Percentiles rank a stretch among this genome's conserved stretches.
These are phyloP conservation scores for Penicillium sp. DNA, from an alignment of 2,329 filamentous ascomycete genomes.

Conservation along the genomic window DNA sequence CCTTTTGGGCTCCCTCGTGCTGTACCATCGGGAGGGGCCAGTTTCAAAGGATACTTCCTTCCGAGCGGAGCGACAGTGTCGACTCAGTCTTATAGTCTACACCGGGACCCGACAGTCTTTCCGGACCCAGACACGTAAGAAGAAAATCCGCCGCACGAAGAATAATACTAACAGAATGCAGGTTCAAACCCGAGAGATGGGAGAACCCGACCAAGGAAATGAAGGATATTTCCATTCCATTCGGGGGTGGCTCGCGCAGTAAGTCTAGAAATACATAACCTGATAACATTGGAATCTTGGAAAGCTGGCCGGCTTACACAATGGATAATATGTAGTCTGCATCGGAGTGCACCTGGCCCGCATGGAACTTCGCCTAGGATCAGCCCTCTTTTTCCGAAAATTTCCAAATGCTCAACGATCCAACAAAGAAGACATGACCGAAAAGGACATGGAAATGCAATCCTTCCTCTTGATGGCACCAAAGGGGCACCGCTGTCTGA, in stretches of 20 bases:
- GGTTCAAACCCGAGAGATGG: neutral
- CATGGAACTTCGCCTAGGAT: neutral
- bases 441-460: neutral
- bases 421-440: neutral
- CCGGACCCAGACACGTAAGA: neutral
- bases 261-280: neutral
- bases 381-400: neutral
- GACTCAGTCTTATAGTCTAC: neutral
- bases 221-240: neutral
- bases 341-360: neutral
- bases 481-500: neutral
- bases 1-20: neutral
- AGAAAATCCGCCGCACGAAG: neutral
- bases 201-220: neutral
- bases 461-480: neutral
- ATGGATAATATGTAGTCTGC: neutral
- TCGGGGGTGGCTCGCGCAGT: neutral
- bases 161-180: neutral
- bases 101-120: neutral
- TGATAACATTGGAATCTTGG: neutral
- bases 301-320: neutral
- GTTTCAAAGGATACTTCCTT: neutral
- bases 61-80: neutral
- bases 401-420: neutral
- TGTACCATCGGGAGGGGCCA: neutral